Base-by-base conservation (phyloP, 2,329 filamentous ascomycete species). In the Ceratocystis diversiconidia region DNA sequence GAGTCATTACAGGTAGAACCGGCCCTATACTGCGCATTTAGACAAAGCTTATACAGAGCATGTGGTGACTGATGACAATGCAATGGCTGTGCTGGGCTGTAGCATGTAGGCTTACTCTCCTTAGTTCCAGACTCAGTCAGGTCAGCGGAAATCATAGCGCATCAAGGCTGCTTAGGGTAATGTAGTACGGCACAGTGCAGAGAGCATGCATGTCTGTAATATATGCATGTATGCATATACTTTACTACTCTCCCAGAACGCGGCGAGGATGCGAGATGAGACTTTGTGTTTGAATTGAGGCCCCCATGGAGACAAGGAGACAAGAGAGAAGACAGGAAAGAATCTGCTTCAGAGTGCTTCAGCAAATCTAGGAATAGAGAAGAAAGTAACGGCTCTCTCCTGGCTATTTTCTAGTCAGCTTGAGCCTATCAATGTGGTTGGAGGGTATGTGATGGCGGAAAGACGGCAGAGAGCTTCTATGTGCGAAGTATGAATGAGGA, bases 131-230 rank as follows among this genome's bases (percentile, higher is more conserved):
- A 25, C 50, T 55, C 19, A 55, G 17, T 52, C 48, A n/a, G 48
- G 48, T 50, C 46, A 12, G 19, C 48, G 48, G 19, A 50, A 19
- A 50, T 50, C 48, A 25, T 50, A 50, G 48, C 48, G 48, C 48
- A 50, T 50, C 48, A 50, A 50, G 52, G 22, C 52, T 28, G 52
- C 28, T 57, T 57, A 28, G 3, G 30, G 28, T 32, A 57, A 57
- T 57, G 52, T 57, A 57, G 52, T 57, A 57, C 52, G 52, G 52
- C 52, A n/a, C 52, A 57, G 52, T 32, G 30, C 22, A 57, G 52
- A 19, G n/a, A 3, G n/a, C 22, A 52, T 22, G 48, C 48, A 52
- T 25, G 48, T 52, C 48, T n/a, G n/a, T 50, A n/a, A 22, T 30
- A 55, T 15, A 28, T 25, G 12, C 7, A 50, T n/a, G 46, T 25